Percentiles rank a stretch among this genome's conserved stretches.
Evolutionary conservation across 139 green algal species (phyloP).

Genomic region (Haematococcus lacustris): DNA sequence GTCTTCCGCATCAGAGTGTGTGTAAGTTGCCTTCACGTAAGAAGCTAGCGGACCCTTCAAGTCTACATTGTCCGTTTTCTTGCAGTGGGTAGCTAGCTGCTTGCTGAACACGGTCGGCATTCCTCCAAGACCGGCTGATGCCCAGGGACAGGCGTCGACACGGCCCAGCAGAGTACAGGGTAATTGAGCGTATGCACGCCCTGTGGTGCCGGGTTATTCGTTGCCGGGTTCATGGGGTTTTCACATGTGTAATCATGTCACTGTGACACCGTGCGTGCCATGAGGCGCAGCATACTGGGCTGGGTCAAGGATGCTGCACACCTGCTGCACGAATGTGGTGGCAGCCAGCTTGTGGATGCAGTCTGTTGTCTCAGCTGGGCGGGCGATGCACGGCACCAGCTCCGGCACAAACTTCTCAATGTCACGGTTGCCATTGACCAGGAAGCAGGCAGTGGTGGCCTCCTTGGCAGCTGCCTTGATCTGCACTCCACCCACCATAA

Average conservation of each 20-base stretch:
- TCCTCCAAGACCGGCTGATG: no score
- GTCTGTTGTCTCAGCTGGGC: conserved; percentile 62
- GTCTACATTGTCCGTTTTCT: conserved; percentile 58
- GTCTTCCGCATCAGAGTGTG: conserved; percentile 47
- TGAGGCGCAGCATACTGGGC: no score
- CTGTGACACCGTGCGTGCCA: no score
- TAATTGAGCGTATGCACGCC: no score
- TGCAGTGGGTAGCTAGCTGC: conserved; percentile 64
- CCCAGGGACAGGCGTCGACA: no score
- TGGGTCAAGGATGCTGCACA: no score
- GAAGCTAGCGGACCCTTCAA: conserved; percentile 36
- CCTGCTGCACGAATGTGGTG: conserved; percentile 86
- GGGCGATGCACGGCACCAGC: conserved; percentile 72
- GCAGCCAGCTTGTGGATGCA: conserved; percentile 85
- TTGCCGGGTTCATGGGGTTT: no score
- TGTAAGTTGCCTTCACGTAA: conserved; percentile 62
- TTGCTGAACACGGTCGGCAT: conserved; percentile 11
- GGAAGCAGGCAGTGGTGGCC: conserved; percentile 37
- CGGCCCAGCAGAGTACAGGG: no score
- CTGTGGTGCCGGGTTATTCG: no score
- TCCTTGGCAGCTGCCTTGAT: conserved; percentile 36
- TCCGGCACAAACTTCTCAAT: conserved; percentile 81
- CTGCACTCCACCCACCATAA: no score
- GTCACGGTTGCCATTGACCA: conserved; percentile 68
- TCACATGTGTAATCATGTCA: no score